Base-by-base conservation (phyloP, 768 basidiomycete genomes). In the Dioszegia crocea region DNA sequence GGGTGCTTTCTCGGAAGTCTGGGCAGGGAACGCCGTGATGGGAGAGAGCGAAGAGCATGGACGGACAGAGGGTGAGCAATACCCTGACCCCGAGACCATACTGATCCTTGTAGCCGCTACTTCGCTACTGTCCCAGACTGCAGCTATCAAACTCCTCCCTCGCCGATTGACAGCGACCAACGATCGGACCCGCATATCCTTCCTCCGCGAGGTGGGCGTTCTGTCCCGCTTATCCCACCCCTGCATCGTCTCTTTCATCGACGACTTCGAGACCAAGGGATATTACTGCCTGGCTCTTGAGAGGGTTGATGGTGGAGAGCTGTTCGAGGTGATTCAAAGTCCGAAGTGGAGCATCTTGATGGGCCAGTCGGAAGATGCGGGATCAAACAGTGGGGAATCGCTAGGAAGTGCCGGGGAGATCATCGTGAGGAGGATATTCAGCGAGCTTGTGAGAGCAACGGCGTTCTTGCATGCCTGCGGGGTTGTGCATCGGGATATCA, bases 401-500 rank as follows among this genome's bases (percentile, higher is more conserved):
- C n/a, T n/a, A 40, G n/a, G 12, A 16, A 14, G 17, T 4, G 59
- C 53, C 39, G 67, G 63, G 3, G 71, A 70, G 45, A 71, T 74
- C 3, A 81, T 87, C 17, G 77, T 90, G 3, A 77, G 83, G 44
- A 77, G 88, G 26, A 85, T 92, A 46, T 90, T 86, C 81, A 80
- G 80, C 31, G 91, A 92, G 76, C 80, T 94, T 3, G 84, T 83
- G 59, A 82, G 82, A 33, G 90, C 86, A 5, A 86, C 92, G 0
- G 85, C 84, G 4, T 94, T 89, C 88, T 85, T 94, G 84, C 91
- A 94, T 68, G 80, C 83, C 38, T 87, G 88, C 14, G 86, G 85
- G 0, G 81, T 92, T 39, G 90, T 94, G 1, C 91, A 94, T 76
- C 82, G 91, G 3, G 91, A 93, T 77, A 85, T 94, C 78, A 94